These are phyloP conservation scores for Calonectria multiphialidica DNA, from an alignment of 2,329 filamentous ascomycete genomes.

Conservation along the genomic window DNA sequence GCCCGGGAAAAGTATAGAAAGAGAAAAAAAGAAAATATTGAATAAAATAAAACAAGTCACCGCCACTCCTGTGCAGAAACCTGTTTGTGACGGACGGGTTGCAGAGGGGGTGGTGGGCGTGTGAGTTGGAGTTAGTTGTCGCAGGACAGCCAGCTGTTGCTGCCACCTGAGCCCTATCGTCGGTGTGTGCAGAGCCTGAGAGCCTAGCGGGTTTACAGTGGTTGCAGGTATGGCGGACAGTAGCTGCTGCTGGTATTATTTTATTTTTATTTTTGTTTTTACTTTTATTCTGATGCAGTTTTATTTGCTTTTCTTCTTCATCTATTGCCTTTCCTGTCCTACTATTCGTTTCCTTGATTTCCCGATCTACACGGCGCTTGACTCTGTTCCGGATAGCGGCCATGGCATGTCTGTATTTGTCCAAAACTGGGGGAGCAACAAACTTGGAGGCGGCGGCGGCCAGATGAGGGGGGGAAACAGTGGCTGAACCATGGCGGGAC, in stretches of 20 bases:
- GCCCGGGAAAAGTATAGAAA: not conserved
- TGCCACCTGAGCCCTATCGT: not conserved
- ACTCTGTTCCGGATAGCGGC: not conserved
- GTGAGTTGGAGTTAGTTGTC: not conserved
- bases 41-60: not conserved
- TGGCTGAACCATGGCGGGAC: not conserved
- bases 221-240: slow-evolving; percentile 3
- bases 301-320: no score
- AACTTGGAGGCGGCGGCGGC: not conserved
- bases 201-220: slow-evolving; percentile 7
- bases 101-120: not conserved
- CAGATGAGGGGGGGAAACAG: not conserved
- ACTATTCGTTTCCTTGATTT: not conserved
- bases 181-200: not conserved
- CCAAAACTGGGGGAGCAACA: not conserved
- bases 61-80: slow-evolving; percentile 2
- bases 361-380: not conserved
- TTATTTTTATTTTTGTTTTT: not conserved
- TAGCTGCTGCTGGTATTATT: not conserved
- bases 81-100: not conserved
- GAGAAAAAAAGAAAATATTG: not conserved
- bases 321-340: not conserved
- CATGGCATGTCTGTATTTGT: slow-evolving; percentile 4
- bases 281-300: no score
- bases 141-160: not conserved